Conservation (phyloP, 495 filamentous ascomycete genomes). For the Aspergillus bridgeri region DNA sequence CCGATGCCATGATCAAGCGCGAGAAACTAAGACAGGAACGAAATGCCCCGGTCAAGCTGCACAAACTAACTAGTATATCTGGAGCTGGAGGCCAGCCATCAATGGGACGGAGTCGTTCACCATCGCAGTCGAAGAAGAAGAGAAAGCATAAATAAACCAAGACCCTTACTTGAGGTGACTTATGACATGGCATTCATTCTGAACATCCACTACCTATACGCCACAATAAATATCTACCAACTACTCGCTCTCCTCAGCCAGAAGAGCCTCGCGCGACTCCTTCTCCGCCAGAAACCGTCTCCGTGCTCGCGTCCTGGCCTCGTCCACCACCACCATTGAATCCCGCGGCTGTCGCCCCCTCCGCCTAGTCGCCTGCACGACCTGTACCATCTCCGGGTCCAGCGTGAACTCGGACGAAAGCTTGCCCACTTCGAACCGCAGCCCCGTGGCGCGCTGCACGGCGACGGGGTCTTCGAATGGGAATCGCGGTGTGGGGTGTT, state of each 20-base stretch:
- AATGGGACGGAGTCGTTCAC: conserved; percentile 7
- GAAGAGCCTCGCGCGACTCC: not conserved
- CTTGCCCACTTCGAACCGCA: conserved; percentile 7
- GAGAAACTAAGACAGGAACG: conserved; percentile 18
- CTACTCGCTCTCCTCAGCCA: not conserved
- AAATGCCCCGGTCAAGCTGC: conserved; percentile 17
- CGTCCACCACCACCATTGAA: conserved; percentile 3
- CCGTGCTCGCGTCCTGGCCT: not conserved
- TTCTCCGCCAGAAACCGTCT: not conserved
- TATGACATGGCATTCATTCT: not conserved
- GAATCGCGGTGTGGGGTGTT: conserved; percentile 6
- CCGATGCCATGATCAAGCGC: conserved; percentile 15
- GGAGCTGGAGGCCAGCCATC: conserved; percentile 19
- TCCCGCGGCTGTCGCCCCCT: not conserved
- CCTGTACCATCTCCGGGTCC: conserved; percentile 8
- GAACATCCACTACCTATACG: not conserved
- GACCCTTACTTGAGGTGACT: not conserved
- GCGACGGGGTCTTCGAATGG: conserved; percentile 1
- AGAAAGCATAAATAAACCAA: conserved; percentile 29
- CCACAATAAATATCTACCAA: not conserved
- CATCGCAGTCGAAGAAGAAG: conserved; percentile 36
- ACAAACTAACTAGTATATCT: conserved; percentile 35
- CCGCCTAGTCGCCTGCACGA: conserved; percentile 9
- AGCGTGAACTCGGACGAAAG: not conserved
- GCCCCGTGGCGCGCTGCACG: conserved; percentile 1